Conservation (phyloP, 1,139 yeast genomes). For the Lodderomyces jiufengensis region DNA sequence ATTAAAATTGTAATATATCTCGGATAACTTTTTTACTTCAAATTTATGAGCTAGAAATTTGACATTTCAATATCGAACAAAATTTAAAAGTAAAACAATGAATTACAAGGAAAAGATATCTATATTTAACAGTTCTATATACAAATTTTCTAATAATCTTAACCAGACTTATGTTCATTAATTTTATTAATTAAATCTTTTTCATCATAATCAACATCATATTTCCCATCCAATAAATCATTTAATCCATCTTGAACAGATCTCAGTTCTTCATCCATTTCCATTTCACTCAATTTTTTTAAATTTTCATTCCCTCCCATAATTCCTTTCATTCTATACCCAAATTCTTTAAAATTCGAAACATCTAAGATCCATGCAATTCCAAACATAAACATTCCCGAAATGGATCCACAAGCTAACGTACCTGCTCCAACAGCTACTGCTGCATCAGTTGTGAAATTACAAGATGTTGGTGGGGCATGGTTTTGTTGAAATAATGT, state of each 20-base stretch:
- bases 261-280: constrained; percentile 66
- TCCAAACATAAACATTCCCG: constrained; percentile 72
- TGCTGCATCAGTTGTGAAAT: constrained; percentile 79
- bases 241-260: constrained; percentile 50
- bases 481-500: constrained; percentile 82
- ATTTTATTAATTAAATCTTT: too few relatives aligned
- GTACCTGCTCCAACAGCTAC: constrained; percentile 85
- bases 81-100: too few relatives aligned
- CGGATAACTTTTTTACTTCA: too few relatives aligned
- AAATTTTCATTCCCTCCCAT: constrained; percentile 71
- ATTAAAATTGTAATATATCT: too few relatives aligned
- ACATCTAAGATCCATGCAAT: constrained; percentile 79
- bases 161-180: too few relatives aligned
- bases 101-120: too few relatives aligned
- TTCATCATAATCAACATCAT: constrained; percentile 19
- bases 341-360: constrained; percentile 65
- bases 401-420: constrained; percentile 65
- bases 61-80: too few relatives aligned
- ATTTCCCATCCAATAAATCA: constrained; percentile 43
- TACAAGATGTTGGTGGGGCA: constrained; percentile 71
- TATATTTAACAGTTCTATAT: too few relatives aligned
- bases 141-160: too few relatives aligned
- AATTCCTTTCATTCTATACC: constrained; percentile 58
- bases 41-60: too few relatives aligned
- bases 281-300: constrained; percentile 41